These are phyloP conservation scores for Nemania sp. DNA, from an alignment of 2,329 filamentous ascomycete species.

Conservation along the genomic window DNA sequence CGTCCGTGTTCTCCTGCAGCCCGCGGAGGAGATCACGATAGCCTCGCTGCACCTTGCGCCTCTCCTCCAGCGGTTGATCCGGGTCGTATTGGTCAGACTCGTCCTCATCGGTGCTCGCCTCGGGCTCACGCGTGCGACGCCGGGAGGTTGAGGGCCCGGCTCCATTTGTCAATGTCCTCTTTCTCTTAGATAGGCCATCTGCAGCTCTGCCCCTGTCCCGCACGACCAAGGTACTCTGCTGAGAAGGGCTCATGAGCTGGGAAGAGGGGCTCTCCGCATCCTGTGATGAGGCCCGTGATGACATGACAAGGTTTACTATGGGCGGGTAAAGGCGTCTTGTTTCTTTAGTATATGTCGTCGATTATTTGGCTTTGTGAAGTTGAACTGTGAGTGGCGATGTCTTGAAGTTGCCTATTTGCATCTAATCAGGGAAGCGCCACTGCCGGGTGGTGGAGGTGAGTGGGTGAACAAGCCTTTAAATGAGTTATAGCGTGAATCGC, in stretches of 20 bases:
- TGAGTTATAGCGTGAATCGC: slow-evolving; percentile 26
- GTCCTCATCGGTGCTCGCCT: slow-evolving; percentile 24
- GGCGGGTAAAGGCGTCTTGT: background rate
- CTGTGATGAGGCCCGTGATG: slow-evolving; percentile 31
- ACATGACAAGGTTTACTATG: slow-evolving; percentile 25
- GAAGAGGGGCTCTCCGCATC: slow-evolving; percentile 31
- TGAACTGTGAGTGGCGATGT: background rate
- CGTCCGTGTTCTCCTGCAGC: slow-evolving; percentile 68
- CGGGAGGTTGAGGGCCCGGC: slow-evolving; percentile 35
- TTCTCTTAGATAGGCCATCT: slow-evolving; percentile 38
- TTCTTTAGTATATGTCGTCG: background rate
- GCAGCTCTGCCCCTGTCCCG: slow-evolving; percentile 38
- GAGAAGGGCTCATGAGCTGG: slow-evolving; percentile 25
- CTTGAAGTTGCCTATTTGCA: background rate
- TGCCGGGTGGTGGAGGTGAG: background rate
- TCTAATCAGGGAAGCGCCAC: background rate
- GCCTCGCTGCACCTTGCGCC: slow-evolving; percentile 70
- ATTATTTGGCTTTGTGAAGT: background rate
- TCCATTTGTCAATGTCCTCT: slow-evolving; percentile 39
- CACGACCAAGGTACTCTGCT: slow-evolving; percentile 36
- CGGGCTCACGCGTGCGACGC: slow-evolving; percentile 39
- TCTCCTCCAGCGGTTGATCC: slow-evolving; percentile 76
- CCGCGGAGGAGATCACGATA: slow-evolving; percentile 69
- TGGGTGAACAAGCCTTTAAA: background rate
- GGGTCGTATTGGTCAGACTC: slow-evolving; percentile 70